These are phyloP conservation scores for Dactylis glomerata DNA, from an alignment of 176 grass and related monocot genomes.

Conservation along the genomic window DNA sequence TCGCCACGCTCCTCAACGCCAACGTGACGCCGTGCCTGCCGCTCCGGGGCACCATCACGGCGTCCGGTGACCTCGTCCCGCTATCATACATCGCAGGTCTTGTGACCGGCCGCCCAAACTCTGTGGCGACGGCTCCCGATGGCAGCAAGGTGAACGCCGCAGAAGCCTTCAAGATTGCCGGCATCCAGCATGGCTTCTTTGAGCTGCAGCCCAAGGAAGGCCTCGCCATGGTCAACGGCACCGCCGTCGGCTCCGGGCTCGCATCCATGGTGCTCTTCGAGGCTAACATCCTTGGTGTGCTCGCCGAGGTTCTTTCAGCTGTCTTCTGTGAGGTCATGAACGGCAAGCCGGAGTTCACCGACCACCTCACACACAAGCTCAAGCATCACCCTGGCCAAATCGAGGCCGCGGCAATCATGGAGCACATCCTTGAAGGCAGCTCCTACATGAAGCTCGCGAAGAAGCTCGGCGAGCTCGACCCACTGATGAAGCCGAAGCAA, in stretches of 20 bases:
- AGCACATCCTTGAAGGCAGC: conserved; percentile 74
- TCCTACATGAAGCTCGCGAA: conserved; percentile 66
- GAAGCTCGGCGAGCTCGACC: conserved; percentile 66
- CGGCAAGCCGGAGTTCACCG: conserved; percentile 81
- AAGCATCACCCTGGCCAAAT: conserved; percentile 94
- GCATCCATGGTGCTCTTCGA: conserved; percentile 77
- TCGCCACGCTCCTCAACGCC: conserved; percentile 68
- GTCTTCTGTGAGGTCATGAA: conserved; percentile 91
- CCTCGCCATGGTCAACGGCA: conserved; percentile 85
- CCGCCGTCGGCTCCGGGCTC: conserved; percentile 73
- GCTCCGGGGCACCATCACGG: conserved; percentile 80
- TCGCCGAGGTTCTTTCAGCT: conserved; percentile 63
- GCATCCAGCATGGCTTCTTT: conserved; percentile 54
- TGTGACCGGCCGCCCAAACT: conserved; percentile 73
- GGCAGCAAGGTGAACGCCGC: conserved; percentile 35
- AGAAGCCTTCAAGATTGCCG: conserved; percentile 56
- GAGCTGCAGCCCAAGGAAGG: conserved; percentile 89
- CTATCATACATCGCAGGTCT: conserved; percentile 81
- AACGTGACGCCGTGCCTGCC: conserved; percentile 81
- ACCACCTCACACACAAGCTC: conserved; percentile 82
- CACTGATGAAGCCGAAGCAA: conserved; percentile 84
- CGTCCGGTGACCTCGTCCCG: conserved; percentile 76
- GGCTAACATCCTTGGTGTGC: conserved; percentile 61
- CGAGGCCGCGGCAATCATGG: conserved; percentile 87
- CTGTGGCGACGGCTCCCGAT: conserved; percentile 22